Evolutionary conservation across 2,329 filamentous ascomycete species (phyloP), one percentile per base, ranked within the genome.

Genomic region (Rosellinia necatrix): DNA sequence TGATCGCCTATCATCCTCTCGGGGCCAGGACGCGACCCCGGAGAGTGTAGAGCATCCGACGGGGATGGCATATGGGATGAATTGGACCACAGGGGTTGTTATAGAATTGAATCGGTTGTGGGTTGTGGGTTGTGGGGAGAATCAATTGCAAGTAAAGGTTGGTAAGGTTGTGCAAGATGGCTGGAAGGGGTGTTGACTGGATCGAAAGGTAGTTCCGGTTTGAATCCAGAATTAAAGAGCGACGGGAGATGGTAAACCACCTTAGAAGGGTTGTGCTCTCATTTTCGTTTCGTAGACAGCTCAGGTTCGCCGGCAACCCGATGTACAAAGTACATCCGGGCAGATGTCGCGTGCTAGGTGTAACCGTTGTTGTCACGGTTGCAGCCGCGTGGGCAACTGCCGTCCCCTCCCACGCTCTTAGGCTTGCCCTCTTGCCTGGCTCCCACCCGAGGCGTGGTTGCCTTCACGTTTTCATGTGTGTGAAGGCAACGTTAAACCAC

Each of bases 1-100:
- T 30, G 4, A 34, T 21, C 9, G 3, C 22, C 7, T 47, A 53
- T 51, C 29, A 22, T 52, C 15, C 41, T 34, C 53, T 42, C 29
- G 19, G 24, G 22, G 19, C 6, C 5, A 9, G 17, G 25, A n/a
- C 19, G 2, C 12, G 7, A 15, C 13, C 15, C 44, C 44, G 24
- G 21, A 29, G 4, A 10, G 12, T 9, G 27, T 22, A 17, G 38
- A 22, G 27, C 27, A 30, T 34, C 49, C 30, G n/a, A 27, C 25
- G 5, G 10, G 24, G 21, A 24, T 25, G 17, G 13, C 2, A 13
- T 13, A 6, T 22, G 21, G 6, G 35, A 29, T 12, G 12, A 32
- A 46, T 17, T 41, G n/a, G n/a, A 24, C 17, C 19, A n/a, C n/a
- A 12, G 35, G 25, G n/a, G 27, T 15, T n/a, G 24, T 32, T 40